Conservation (phyloP, 2,329 filamentous ascomycete species). For the Trichoderma aggressivum region DNA sequence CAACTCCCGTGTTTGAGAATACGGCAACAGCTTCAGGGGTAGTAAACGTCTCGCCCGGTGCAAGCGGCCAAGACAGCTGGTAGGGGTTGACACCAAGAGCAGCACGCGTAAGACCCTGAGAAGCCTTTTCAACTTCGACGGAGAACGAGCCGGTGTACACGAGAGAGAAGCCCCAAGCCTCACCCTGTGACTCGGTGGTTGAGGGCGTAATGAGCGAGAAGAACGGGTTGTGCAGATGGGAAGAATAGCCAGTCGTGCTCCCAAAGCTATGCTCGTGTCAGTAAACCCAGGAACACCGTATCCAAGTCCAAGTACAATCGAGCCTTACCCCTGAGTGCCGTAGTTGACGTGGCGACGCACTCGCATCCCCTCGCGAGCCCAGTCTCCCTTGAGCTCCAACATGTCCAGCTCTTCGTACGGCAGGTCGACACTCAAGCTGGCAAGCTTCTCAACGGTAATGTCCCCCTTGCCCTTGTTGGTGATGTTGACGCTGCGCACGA, state of each 20-base stretch:
- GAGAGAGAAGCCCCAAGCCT: conserved; percentile 63
- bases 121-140: conserved; percentile 59
- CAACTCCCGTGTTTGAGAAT: conserved; percentile 56
- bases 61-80: conserved; percentile 57
- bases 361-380: conserved; percentile 56
- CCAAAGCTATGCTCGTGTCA: conserved; percentile 46
- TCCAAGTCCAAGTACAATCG: no score
- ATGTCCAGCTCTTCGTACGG: conserved; percentile 60
- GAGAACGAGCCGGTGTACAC: conserved; percentile 63
- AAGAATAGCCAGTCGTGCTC: conserved; percentile 59
- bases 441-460: conserved; percentile 53
- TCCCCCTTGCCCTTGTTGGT: conserved; percentile 54
- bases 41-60: conserved; percentile 53
- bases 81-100: conserved; percentile 58
- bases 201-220: conserved; percentile 53
- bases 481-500: conserved; percentile 59
- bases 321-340: conserved; percentile 53
- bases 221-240: conserved; percentile 63
- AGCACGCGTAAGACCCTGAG: conserved; percentile 59
- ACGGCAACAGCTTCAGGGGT: conserved; percentile 62
- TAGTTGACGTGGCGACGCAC: conserved; percentile 54
- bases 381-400: conserved; percentile 60
- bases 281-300: no score
- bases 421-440: conserved; percentile 60
- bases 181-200: conserved; percentile 58